Evolutionary conservation across 192 early-diverging fungal genomes (phyloP).

Genomic region (Coemansia sp.): DNA sequence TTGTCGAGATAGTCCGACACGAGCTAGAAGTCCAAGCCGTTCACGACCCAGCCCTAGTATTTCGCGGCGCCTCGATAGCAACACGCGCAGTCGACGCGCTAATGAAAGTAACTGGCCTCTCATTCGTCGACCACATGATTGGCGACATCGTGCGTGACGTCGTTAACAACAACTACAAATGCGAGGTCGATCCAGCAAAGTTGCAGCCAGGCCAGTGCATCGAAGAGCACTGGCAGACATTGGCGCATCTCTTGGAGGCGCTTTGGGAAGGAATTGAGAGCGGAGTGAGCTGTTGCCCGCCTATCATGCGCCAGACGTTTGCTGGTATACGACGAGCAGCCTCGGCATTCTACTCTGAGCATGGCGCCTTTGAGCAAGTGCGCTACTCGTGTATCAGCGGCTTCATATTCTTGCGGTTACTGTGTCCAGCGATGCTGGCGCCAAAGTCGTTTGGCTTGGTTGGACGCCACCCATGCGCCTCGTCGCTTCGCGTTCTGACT

Average conservation of each 20-base stretch:
- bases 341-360: slow-evolving; percentile 16
- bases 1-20: slow-evolving; percentile 36
- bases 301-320: slow-evolving; percentile 55
- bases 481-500: slow-evolving; percentile 66
- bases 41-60: slow-evolving; percentile 52
- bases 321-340: slow-evolving; percentile 28
- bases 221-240: slow-evolving; percentile 55
- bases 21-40: slow-evolving; percentile 38
- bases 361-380: slow-evolving; percentile 22
- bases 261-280: slow-evolving; percentile 61
- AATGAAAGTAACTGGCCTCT: slow-evolving; percentile 69
- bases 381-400: slow-evolving; percentile 62
- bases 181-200: slow-evolving; percentile 67
- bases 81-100: slow-evolving; percentile 72
- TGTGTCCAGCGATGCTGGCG: slow-evolving; percentile 75
- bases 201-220: slow-evolving; percentile 25
- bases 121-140: slow-evolving; percentile 67
- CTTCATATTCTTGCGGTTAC: slow-evolving; percentile 71
- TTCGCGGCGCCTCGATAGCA: slow-evolving; percentile 66
- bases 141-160: slow-evolving; percentile 66
- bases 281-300: slow-evolving; percentile 28
- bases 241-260: slow-evolving; percentile 54
- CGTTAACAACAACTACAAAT: slow-evolving; percentile 55
- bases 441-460: slow-evolving; percentile 76
- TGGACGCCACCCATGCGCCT: slow-evolving; percentile 59